Conservation (phyloP, 2,329 filamentous ascomycete genomes). For the Ophiosphaerella herpotricha region DNA sequence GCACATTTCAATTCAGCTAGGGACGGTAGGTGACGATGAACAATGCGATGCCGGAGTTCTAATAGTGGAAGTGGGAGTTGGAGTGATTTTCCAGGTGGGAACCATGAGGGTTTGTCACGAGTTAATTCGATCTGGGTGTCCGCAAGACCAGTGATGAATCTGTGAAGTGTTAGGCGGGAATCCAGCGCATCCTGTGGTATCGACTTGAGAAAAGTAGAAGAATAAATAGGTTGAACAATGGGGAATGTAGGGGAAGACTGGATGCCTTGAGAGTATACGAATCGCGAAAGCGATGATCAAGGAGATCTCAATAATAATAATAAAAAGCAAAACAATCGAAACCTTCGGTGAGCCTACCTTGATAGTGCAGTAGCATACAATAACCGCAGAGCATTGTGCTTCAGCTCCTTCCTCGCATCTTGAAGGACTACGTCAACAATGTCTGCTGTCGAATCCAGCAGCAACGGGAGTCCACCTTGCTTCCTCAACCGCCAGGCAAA, state of each 20-base stretch:
- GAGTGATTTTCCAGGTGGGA: conserved; percentile 25
- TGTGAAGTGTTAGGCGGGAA: conserved; percentile 34
- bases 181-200: no score
- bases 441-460: conserved; percentile 78
- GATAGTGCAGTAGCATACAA: conserved; percentile 77
- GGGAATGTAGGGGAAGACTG: no score
- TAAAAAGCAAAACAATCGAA: background rate
- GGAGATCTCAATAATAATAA: background rate
- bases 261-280: no score
- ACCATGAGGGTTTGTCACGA: conserved; percentile 35
- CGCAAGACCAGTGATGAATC: conserved; percentile 79
- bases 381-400: conserved; percentile 66
- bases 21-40: conserved; percentile 83
- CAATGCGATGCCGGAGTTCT: conserved; percentile 85
- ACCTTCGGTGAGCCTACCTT: conserved; percentile 54
- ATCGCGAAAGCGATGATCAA: background rate
- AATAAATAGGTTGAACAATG: no score
- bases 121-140: conserved; percentile 60
- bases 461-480: conserved; percentile 63
- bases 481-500: conserved; percentile 40
- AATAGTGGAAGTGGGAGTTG: conserved; percentile 71
- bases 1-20: conserved; percentile 73
- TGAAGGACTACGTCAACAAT: conserved; percentile 71
- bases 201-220: no score
- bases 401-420: conserved; percentile 57